Base-by-base conservation (phyloP, 2,329 filamentous ascomycete species). In the Colletotrichum australisinense region DNA sequence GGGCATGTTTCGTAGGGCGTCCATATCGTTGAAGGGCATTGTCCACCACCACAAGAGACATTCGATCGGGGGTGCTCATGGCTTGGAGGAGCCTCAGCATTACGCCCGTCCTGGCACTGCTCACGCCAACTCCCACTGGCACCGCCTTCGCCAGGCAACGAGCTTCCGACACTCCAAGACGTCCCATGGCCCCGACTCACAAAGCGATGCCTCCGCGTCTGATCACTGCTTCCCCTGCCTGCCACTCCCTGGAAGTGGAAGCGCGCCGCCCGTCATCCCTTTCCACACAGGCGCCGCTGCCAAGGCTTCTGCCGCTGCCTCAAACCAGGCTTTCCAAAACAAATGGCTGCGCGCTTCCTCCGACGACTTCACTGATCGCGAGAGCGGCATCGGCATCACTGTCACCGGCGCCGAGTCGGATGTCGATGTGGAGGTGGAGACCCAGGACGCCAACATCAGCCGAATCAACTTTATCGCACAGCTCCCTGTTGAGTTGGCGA, bases 301-400 rank as follows among this genome's bases (percentile, higher is more conserved):
- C 35, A 90, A 91, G 70, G 88, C 90, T 8, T 88, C 90, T 0
- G 90, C 88, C 4, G 90, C 89, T 12, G 84, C 89, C 69, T 89
- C 91, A 76, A 90, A 91, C 76, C 74, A 83, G 80, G 60, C 81
- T 5, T 68, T 81, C 1, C 80, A 85, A 35, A 85, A 84, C 53
- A 82, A 84, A 63, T 85, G 86, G 81, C 78, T 89, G 8, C 79
- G 84, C 9, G 80, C 82, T 5, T 76, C 79, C 24, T 77, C 78
- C 1, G 87, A 89, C 2, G 87, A 88, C 22, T 76, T 73, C 19
- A 89, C 88, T 75, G 90, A 93, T 75, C 84, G 87, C 30, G 90
- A 93, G 81, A 92, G 91, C 76, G 90, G 90, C 24, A 91, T 93
- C 65, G 90, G 90, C 38, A 92, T 93, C 63, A 84, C 86, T 1